A percentile compares a stretch with the other conserved stretches of the same genome.
These are phyloP conservation scores for Rhododendron molle DNA, from an alignment of 148 eudicot genomes.

Conservation along the genomic window DNA sequence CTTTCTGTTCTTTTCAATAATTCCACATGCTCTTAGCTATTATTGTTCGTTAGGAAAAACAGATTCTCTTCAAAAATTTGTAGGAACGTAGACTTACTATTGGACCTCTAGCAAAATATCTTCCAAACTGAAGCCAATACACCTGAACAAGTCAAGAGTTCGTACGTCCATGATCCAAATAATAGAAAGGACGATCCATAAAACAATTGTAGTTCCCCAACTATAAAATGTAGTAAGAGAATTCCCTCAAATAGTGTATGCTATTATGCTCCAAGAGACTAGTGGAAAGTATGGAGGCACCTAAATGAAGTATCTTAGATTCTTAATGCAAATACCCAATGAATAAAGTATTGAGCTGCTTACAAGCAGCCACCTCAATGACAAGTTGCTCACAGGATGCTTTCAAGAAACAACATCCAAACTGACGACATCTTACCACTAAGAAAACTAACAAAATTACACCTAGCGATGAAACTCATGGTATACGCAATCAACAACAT, in stretches of 20 bases:
- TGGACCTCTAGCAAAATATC: constrained; percentile 97
- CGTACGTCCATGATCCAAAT: neutral
- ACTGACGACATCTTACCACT: neutral
- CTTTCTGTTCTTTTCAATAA: neutral
- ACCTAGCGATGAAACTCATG: neutral
- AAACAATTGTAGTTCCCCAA: neutral
- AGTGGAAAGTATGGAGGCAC: neutral
- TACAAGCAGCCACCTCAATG: neutral
- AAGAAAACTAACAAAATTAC: neutral
- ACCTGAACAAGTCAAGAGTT: constrained; percentile 47
- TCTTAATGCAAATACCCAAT: neutral
- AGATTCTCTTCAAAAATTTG: neutral
- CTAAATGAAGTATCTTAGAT: neutral
- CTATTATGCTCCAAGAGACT: neutral
- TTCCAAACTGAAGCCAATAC: constrained; percentile 97
- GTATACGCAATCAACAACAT: neutral
- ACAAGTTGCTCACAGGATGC: neutral
- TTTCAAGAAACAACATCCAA: neutral
- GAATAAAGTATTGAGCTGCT: neutral
- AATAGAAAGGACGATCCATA: neutral
- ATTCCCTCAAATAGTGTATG: neutral
- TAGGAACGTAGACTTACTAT: constrained; percentile 57
- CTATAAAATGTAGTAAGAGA: neutral
- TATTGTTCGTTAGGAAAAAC: neutral
- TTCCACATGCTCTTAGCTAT: neutral